A percentile compares a stretch with the other conserved stretches of the same genome.
Conservation (phyloP, 257 asterid species). For the Leonotis leonurus region DNA sequence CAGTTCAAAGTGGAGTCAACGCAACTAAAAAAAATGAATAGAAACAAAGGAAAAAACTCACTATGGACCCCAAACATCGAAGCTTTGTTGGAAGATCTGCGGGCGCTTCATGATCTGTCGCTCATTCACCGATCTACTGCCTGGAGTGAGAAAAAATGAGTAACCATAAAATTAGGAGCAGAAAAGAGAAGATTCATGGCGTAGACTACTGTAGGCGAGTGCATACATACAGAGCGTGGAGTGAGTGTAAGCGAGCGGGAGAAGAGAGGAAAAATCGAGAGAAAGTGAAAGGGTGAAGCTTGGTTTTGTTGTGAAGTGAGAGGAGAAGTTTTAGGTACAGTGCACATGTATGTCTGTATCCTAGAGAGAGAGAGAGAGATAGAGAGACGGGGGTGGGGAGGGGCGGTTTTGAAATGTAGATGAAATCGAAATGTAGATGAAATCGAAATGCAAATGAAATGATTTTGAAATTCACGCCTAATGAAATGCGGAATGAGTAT, state of each 20-base stretch:
- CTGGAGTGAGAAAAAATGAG: constrained; percentile 5
- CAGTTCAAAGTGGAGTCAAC: constrained; percentile 36
- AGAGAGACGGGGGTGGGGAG: constrained; percentile 7
- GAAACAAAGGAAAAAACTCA: constrained; percentile 12
- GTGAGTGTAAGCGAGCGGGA: constrained; percentile 9
- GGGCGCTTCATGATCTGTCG: constrained; percentile 1
- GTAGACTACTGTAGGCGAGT: neutral
- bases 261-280: constrained; percentile 22
- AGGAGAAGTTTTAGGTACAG: constrained; percentile 17
- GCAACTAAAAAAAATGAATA: constrained; percentile 2
- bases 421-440: constrained; percentile 21
- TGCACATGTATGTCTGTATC: constrained; percentile 21
- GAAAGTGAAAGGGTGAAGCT: constrained; percentile 30
- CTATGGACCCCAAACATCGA: constrained; percentile 20
- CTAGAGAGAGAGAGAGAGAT: constrained; percentile 19
- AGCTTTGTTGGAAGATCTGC: constrained; percentile 31
- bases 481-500: neutral
- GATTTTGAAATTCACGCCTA: constrained; percentile 20
- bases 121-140: constrained; percentile 23
- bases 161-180: constrained; percentile 3
- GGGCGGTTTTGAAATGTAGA: constrained; percentile 27
- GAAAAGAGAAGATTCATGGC: constrained; percentile 3
- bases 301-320: constrained; percentile 22
- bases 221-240: neutral
- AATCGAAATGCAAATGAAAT: constrained; percentile 45